Evolutionary conservation across 768 basidiomycete genomes (phyloP).

Genomic region (Trametes villosa): DNA sequence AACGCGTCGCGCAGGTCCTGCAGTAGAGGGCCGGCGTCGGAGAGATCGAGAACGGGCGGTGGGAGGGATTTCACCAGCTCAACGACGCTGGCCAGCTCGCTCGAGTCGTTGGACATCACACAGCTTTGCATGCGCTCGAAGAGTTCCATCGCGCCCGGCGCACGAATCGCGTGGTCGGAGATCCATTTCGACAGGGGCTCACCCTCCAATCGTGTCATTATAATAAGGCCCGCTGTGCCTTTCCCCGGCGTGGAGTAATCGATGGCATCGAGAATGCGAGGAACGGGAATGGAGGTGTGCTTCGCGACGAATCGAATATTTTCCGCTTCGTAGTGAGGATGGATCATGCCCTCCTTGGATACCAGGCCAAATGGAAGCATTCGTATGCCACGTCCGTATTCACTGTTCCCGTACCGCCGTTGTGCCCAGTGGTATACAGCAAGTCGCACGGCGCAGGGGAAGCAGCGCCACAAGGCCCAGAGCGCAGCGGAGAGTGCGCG

Average conservation of each 20-base stretch:
- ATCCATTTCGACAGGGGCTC: constrained; percentile 1
- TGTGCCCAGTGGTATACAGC: not conserved
- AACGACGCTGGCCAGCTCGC: not conserved
- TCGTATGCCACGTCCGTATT: not conserved
- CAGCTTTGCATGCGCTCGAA: not conserved
- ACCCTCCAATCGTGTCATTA: constrained; percentile 22
- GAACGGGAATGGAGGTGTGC: constrained; percentile 28
- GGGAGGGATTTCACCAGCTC: not conserved
- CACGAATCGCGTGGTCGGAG: not conserved
- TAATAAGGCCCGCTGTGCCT: constrained; percentile 1
- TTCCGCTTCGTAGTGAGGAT: constrained; percentile 6
- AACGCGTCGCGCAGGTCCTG: constrained; percentile 6
- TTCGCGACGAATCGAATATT: constrained; percentile 21
- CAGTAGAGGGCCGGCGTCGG: not conserved
- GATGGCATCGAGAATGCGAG: constrained; percentile 16
- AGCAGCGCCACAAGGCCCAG: constrained; percentile 2
- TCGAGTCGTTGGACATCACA: not conserved
- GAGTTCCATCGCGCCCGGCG: not conserved
- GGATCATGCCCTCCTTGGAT: not conserved
- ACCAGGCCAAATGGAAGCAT: constrained; percentile 6
- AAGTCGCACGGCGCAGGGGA: not conserved
- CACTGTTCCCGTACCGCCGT: not conserved
- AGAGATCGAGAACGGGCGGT: not conserved
- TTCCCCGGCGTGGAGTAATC: not conserved
- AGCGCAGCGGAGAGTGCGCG: not conserved